Conservation (phyloP, 2,329 filamentous ascomycete species). For the Talaromyces pinophilus region DNA sequence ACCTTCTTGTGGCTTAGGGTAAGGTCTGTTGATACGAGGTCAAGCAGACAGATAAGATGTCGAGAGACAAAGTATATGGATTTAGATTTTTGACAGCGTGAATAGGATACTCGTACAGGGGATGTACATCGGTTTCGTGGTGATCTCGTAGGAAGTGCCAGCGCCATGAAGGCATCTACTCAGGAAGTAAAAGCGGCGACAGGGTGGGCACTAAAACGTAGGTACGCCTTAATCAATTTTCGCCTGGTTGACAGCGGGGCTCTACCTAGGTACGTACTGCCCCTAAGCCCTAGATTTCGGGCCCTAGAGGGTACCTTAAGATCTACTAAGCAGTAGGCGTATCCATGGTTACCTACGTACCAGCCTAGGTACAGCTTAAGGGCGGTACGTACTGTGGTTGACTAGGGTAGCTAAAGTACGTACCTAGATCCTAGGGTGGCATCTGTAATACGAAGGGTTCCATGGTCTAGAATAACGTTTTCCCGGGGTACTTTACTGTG, state of each 20-base stretch:
- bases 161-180: constrained; percentile 9
- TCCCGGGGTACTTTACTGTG: too few species aligned
- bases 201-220: too few species aligned
- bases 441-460: neutral
- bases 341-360: neutral
- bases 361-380: neutral
- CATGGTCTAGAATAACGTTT: neutral
- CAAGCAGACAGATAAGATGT: constrained; percentile 12
- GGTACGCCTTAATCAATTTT: neutral
- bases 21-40: neutral
- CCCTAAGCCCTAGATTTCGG: too few species aligned
- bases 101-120: constrained; percentile 14
- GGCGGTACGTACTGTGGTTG: neutral
- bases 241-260: neutral
- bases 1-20: too few species aligned
- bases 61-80: constrained; percentile 11
- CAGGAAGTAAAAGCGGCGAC: neutral
- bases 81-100: neutral
- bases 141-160: constrained; percentile 8
- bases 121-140: constrained; percentile 5
- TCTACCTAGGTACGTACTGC: neutral
- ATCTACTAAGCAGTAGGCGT: neutral
- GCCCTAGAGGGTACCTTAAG: neutral
- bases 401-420: neutral
- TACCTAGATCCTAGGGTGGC: neutral